Evolutionary conservation across 306 rosid genomes (phyloP).

Genomic region (Spatholobus suberectus): DNA sequence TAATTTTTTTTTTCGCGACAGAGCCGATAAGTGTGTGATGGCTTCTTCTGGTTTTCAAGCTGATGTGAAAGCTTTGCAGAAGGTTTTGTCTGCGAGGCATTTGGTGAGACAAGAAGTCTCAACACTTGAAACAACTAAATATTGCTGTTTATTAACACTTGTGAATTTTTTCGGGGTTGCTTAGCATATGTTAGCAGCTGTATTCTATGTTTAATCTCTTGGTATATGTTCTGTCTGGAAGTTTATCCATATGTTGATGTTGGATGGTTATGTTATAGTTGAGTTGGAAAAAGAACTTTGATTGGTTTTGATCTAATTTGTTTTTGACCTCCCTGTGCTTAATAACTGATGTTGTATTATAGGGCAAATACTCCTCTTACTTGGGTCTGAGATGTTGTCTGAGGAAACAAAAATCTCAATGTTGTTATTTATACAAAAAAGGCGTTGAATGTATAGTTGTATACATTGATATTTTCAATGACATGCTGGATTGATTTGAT

Average conservation of each 20-base stretch:
- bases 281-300: background rate
- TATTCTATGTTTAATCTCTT: background rate
- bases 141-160: background rate
- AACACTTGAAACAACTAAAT: background rate
- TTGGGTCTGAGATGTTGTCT: too few relatives aligned
- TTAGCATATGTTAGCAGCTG: too few relatives aligned
- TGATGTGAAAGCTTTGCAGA: constrained; percentile 93
- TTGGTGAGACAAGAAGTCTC: constrained; percentile 80
- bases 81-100: constrained; percentile 82
- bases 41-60: constrained; percentile 99
- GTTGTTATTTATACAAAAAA: too few relatives aligned
- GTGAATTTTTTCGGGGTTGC: background rate
- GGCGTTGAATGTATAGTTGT: too few relatives aligned
- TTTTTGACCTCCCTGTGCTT: too few relatives aligned
- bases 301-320: too few relatives aligned
- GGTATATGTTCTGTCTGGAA: too few relatives aligned
- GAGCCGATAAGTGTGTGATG: constrained; percentile 81
- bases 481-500: too few relatives aligned
- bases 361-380: too few relatives aligned
- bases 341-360: too few relatives aligned
- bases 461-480: too few relatives aligned
- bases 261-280: background rate
- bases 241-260: background rate
- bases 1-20: constrained; percentile 43
- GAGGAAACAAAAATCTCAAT: too few relatives aligned